Conservation (phyloP, 2,329 filamentous ascomycete species). For the Aspergillus brasiliensis region DNA sequence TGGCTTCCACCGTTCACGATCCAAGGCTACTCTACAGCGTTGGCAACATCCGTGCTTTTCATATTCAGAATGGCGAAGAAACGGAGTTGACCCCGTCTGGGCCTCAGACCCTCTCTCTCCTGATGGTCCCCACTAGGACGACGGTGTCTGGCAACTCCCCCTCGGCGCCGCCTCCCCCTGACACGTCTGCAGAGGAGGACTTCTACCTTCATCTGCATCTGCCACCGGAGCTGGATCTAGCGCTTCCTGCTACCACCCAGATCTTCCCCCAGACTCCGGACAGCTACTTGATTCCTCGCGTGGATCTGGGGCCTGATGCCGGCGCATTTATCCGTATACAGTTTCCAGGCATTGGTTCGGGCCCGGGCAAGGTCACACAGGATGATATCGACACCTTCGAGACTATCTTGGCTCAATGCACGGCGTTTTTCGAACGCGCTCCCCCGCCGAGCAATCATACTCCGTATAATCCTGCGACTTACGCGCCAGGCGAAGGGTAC, state of each 20-base stretch:
- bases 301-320: conserved; percentile 85
- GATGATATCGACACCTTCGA: conserved; percentile 96
- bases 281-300: conserved; percentile 92
- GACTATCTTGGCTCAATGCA: conserved; percentile 97
- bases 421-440: conserved; percentile 86
- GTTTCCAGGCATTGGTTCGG: conserved; percentile 74
- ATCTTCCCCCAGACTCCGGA: conserved; percentile 93
- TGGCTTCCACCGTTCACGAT: conserved; percentile 35
- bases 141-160: conserved; percentile 57
- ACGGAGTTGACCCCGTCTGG: conserved; percentile 78
- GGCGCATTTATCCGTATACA: conserved; percentile 92
- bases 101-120: conserved; percentile 84
- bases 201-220: conserved; percentile 96
- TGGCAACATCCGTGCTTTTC: conserved; percentile 85
- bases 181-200: conserved; percentile 73
- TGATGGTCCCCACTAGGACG: conserved; percentile 93
- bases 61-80: conserved; percentile 86
- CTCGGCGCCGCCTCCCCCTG: conserved; percentile 34
- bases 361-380: conserved; percentile 67
- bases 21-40: conserved; percentile 53
- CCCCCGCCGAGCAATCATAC: conserved; percentile 56
- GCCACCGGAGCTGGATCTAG: conserved; percentile 89
- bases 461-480: conserved; percentile 79
- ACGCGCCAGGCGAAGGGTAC: conserved; percentile 77
- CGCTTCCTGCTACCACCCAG: conserved; percentile 91